phyloP scores from a whole-genome alignment of 2,329 filamentous ascomycete species.

The Hawksworthiomyces lignivorus region DNA sequence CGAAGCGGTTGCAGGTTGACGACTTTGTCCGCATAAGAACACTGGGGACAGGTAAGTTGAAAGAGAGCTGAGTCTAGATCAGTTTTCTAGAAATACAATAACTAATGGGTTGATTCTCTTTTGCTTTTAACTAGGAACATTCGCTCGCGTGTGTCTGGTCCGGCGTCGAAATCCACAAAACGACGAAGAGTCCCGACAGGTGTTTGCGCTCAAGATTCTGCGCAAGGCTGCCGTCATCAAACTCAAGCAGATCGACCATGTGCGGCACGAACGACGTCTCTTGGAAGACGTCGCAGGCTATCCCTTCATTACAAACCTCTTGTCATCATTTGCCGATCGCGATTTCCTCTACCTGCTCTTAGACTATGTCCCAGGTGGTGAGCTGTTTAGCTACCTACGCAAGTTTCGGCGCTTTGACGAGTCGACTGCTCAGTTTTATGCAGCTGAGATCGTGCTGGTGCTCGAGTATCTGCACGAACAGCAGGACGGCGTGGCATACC shows the following conservation, averaged over 20 bases:
- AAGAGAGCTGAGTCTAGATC: too few relatives aligned
- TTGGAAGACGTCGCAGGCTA: conserved; percentile 70
- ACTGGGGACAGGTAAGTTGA: conserved; percentile 60
- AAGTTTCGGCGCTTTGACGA: conserved; percentile 74
- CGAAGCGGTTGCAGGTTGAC: conserved; percentile 29
- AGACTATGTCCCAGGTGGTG: conserved; percentile 75
- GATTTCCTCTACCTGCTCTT: conserved; percentile 78
- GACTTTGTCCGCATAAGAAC: conserved; percentile 71
- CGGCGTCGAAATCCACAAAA: conserved; percentile 46
- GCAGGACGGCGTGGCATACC: conserved; percentile 69
- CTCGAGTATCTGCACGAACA: conserved; percentile 74
- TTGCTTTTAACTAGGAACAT: too few relatives aligned
- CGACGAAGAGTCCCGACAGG: conserved; percentile 49
- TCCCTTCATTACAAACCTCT: conserved; percentile 74
- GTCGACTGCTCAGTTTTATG: conserved; percentile 70
- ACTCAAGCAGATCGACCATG: conserved; percentile 80
- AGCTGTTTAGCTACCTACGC: conserved; percentile 76
- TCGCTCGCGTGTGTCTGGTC: conserved; percentile 75
- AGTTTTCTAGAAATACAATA: too few relatives aligned
- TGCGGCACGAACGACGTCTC: conserved; percentile 73
- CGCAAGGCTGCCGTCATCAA: conserved; percentile 68
- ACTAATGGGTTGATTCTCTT: too few relatives aligned
- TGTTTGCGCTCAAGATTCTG: conserved; percentile 77
- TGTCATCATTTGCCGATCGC: conserved; percentile 70
- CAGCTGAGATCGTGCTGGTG: conserved; percentile 75